Conservation (phyloP, 495 filamentous ascomycete species). For the Glonium stellatum region DNA sequence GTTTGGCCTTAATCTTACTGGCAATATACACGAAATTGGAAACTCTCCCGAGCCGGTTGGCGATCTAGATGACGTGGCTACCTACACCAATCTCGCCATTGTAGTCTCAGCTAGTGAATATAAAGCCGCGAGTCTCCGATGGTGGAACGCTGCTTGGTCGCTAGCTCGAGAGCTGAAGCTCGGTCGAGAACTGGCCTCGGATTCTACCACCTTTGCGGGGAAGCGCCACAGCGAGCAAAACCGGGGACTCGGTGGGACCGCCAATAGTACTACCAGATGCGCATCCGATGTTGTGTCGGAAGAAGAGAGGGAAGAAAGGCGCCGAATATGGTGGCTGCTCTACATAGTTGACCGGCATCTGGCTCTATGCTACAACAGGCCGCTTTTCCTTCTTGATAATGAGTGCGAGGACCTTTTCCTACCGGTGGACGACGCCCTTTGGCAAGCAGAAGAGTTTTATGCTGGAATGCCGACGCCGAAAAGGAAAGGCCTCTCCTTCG, state of each 20-base stretch:
- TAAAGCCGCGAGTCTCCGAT: conserved; percentile 84
- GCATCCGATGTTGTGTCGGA: conserved; percentile 60
- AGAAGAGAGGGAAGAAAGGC: conserved; percentile 78
- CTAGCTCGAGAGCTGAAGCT: conserved; percentile 85
- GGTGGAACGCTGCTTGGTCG: conserved; percentile 95
- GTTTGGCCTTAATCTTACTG: too few species aligned
- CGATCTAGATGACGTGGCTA: conserved; percentile 81
- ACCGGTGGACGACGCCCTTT: conserved; percentile 82
- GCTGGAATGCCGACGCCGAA: conserved; percentile 44
- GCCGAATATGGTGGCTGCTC: conserved; percentile 84
- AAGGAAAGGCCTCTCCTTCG: conserved; percentile 63
- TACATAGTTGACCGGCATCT: conserved; percentile 84
- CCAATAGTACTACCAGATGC: too few species aligned
- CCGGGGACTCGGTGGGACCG: too few species aligned
- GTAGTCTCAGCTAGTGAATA: conserved; percentile 93
- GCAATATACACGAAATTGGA: conserved; percentile 61
- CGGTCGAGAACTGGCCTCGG: conserved; percentile 78
- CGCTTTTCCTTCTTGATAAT: conserved; percentile 69
- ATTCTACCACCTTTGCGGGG: too few species aligned
- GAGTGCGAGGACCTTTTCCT: conserved; percentile 79
- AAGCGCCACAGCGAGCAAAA: too few species aligned
- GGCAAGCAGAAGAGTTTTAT: conserved; percentile 82
- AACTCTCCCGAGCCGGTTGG: conserved; percentile 69
- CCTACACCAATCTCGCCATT: conserved; percentile 86
- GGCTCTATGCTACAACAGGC: conserved; percentile 81